Percentiles rank a stretch among this genome's conserved stretches.
Conservation (phyloP, 2,329 filamentous ascomycete genomes). For the Chalaropsis ovoidea region DNA sequence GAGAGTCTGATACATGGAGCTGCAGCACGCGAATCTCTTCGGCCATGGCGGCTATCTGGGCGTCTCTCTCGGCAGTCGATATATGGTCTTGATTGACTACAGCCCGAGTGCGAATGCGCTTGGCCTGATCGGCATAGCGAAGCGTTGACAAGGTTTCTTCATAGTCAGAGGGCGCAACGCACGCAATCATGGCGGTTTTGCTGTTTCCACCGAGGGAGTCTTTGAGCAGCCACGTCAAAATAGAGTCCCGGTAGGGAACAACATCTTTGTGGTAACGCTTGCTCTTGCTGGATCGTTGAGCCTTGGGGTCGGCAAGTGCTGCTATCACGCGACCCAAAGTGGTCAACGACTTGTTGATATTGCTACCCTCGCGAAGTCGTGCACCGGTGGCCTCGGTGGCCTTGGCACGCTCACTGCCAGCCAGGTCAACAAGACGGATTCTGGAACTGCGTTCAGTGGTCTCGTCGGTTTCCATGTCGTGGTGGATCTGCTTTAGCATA, state of each 20-base stretch:
- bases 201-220: slow-evolving; percentile 93
- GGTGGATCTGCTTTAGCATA: slow-evolving; percentile 94
- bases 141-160: slow-evolving; percentile 94
- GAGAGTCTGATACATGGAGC: slow-evolving; percentile 57
- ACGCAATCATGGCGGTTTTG: slow-evolving; percentile 98
- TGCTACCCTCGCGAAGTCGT: slow-evolving; percentile 83
- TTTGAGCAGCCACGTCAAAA: slow-evolving; percentile 76
- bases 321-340: slow-evolving; percentile 93
- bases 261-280: slow-evolving; percentile 49
- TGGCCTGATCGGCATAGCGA: slow-evolving; percentile 94
- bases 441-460: slow-evolving; percentile 90
- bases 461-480: slow-evolving; percentile 94
- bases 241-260: slow-evolving; percentile 87
- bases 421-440: slow-evolving; percentile 88
- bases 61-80: slow-evolving; percentile 83
- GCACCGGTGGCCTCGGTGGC: slow-evolving; percentile 89
- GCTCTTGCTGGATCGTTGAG: slow-evolving; percentile 34
- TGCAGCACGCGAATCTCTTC: slow-evolving; percentile 86
- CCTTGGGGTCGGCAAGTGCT: slow-evolving; percentile 60
- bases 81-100: slow-evolving; percentile 94
- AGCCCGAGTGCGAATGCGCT: slow-evolving; percentile 88
- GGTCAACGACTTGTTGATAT: slow-evolving; percentile 98
- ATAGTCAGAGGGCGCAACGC: slow-evolving; percentile 89
- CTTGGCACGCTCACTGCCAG: slow-evolving; percentile 89
- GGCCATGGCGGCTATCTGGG: slow-evolving; percentile 87